Conservation (phyloP, 768 basidiomycete species). For the Wakefieldia striispora region DNA sequence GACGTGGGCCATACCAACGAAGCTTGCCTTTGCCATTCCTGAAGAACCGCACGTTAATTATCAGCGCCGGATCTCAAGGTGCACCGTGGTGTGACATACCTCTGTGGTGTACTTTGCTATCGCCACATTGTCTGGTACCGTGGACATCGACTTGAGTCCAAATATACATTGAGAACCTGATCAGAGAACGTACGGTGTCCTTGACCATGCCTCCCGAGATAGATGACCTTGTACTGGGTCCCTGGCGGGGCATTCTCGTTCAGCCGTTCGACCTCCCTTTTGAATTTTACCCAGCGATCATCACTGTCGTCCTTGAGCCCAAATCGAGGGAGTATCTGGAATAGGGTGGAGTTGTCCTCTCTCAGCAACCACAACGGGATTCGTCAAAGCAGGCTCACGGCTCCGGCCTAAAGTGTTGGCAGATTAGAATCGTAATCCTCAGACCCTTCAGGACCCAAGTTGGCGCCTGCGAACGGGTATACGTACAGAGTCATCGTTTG, state of each 20-base stretch:
- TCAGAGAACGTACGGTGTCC: slow-evolving; percentile 57
- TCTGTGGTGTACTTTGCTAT: slow-evolving; percentile 60
- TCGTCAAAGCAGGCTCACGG: slow-evolving; percentile 9
- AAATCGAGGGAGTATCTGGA: slow-evolving; percentile 54
- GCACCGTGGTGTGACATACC: slow-evolving; percentile 28
- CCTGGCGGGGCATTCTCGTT: slow-evolving; percentile 40
- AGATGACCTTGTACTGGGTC: slow-evolving; percentile 58
- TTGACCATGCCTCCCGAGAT: slow-evolving; percentile 69
- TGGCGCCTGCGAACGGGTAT: too few relatives aligned
- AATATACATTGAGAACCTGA: too few relatives aligned
- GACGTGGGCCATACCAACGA: neutral
- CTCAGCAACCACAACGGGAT: neutral
- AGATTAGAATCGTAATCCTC: too few relatives aligned
- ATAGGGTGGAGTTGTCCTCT: neutral
- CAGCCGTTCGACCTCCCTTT: slow-evolving; percentile 38
- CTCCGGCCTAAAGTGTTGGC: neutral
- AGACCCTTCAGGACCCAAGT: too few relatives aligned
- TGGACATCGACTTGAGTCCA: too few relatives aligned
- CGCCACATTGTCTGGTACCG: slow-evolving; percentile 61
- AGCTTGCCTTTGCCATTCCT: slow-evolving; percentile 62
- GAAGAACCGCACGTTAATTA: neutral
- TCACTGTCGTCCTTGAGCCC: slow-evolving; percentile 54
- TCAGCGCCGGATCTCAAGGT: neutral
- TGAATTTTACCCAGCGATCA: slow-evolving; percentile 51
- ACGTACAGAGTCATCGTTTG: slow-evolving; percentile 11